Evolutionary conservation across 257 asterid species (phyloP).

Genomic region (Voacanga thouarsii): DNA sequence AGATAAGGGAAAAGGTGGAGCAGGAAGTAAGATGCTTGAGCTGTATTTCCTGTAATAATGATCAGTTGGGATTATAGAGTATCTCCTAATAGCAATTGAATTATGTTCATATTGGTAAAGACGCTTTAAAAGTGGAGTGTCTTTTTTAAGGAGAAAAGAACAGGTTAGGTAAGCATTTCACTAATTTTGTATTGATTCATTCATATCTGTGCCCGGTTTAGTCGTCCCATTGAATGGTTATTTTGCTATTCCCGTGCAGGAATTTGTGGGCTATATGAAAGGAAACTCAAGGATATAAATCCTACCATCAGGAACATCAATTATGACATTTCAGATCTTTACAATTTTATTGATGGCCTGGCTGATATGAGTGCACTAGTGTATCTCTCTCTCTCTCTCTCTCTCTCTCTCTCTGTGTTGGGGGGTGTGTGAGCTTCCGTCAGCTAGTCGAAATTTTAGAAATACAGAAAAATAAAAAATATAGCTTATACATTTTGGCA

Average conservation of each 20-base stretch:
- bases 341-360: conserved; percentile 85
- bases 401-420: neutral
- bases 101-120: neutral
- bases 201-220: neutral
- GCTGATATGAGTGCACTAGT: conserved; percentile 87
- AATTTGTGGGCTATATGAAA: conserved; percentile 82
- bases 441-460: no score
- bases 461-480: no score
- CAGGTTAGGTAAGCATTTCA: neutral
- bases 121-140: neutral
- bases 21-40: neutral
- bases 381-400: conserved; percentile 45
- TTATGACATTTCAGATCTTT: conserved; percentile 82
- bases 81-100: neutral
- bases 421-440: no score
- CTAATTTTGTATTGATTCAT: neutral
- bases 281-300: conserved; percentile 77
- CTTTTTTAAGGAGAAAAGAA: no score
- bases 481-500: no score
- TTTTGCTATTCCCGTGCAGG: conserved; percentile 41
- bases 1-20: neutral
- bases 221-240: neutral
- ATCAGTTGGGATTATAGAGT: neutral
- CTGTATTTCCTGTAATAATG: no score
- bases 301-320: conserved; percentile 78